Evolutionary conservation across 2,329 filamentous ascomycete species (phyloP), one percentile per base, ranked within the genome.

Genomic region (Daldinia eschscholtzii): DNA sequence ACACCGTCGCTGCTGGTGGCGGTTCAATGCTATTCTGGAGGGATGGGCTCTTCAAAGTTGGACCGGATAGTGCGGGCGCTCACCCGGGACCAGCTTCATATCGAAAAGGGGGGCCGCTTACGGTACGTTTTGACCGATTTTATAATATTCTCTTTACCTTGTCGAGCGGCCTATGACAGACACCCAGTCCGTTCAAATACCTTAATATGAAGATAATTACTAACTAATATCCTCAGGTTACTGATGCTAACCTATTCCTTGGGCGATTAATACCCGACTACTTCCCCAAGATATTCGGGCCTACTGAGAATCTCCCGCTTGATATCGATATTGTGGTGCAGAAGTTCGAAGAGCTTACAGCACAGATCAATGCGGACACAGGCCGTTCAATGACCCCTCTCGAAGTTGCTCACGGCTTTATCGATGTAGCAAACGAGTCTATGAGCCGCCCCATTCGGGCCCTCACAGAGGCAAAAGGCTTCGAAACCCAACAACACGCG

Each of bases 1-100:
- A 93, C 76, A 95, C 92, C 0, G 92, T 94, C 2, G 92, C 92
- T 37, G 91, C 92, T 7, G 91, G 92, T 23, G 92, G 92, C 68
- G 91, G 91, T 15, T 91, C 88, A 0, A 83, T 89, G 26, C 81
- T 94, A 0, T 90, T 90, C 75, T 93, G 89, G 84, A 87, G 86
- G 63, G 93, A 93, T 68, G 91, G 91, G 0, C 82, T 93, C 1
- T 92, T 93, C 68, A 87, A 89, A 1, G 91, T 93, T 6, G 91
- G 91, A 0, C 91, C 91, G 0, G 90, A 93, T 75, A 92, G 90
- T 53, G 92, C 92, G 1, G 88, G 88, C 39, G 90, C 91, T 4
- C 88, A 92, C 74, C 91, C 91, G 2, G 91, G 91, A 0, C 91
- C 91, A 3, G 90, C 90, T 1, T 92, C 90, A 69, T 93, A 93